Conservation (phyloP, 2,329 filamentous ascomycete species). For the Cordyceps tenuipes region DNA sequence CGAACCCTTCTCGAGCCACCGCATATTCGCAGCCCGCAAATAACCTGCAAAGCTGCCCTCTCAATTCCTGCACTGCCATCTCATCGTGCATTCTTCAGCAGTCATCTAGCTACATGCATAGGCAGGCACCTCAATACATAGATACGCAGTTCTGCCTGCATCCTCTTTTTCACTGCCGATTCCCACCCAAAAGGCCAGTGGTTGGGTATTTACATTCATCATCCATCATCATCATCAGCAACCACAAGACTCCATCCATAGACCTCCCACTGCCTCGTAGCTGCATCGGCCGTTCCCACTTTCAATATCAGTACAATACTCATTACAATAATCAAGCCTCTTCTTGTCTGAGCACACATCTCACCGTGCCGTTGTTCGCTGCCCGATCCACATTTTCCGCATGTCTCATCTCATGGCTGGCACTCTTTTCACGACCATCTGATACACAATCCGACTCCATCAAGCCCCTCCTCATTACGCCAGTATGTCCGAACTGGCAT, state of each 20-base stretch:
- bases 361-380: neutral
- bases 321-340: neutral
- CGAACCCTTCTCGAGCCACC: too few relatives aligned
- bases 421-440: neutral
- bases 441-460: constrained; percentile 1
- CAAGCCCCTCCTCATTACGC: constrained; percentile 4
- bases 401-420: constrained; percentile 1
- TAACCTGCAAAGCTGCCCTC: too few relatives aligned
- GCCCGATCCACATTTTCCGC: neutral
- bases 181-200: too few relatives aligned
- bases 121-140: too few relatives aligned
- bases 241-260: neutral
- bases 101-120: too few relatives aligned
- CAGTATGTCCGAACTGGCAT: neutral
- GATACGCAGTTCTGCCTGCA: too few relatives aligned
- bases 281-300: neutral
- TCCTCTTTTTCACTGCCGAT: too few relatives aligned
- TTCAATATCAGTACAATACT: too few relatives aligned
- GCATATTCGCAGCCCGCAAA: too few relatives aligned
- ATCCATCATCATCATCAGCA: neutral
- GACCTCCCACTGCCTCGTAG: neutral
- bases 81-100: too few relatives aligned
- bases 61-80: too few relatives aligned
- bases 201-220: neutral
- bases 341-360: neutral